Evolutionary conservation across 495 filamentous ascomycete genomes (phyloP), one percentile per base, ranked within the genome.

Genomic region (Hyaloscypha finlandica): DNA sequence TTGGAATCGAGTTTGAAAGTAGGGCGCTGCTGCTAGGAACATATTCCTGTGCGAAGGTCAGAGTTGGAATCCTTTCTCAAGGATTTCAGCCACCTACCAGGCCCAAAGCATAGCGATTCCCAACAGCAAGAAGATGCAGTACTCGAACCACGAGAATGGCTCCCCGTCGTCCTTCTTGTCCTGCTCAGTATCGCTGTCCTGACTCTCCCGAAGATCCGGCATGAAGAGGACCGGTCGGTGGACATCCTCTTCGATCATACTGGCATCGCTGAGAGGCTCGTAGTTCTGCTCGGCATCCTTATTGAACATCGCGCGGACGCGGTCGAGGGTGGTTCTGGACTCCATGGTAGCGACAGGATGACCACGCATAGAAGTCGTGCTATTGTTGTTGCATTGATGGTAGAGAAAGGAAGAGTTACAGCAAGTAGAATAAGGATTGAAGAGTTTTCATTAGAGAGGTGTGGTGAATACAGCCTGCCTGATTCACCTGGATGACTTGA

Each of bases 81-180:
- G 57, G 37, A 25, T 6, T 9, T 6, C 11, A 4, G n/a, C 19
- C 53, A 75, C 88, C 73, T 88, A 97, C 93, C 93, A 97, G 39
- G 94, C 92, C 94, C 94, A 97, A 65, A 97, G 83, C 96, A 97
- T 97, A 25, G 93, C 89, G 20, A 96, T 81, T 56, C 95, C 95
- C 25, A 97, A 83, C n/a, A 97, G 77, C 63, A 89, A 77, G 76
- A 97, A 99, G 62, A 97, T 85, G 59, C 75, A 78, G 80, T 99
- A 99, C 74, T 94, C 89, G 54, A 92, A 75, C 84, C 87, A 89
- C 59, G 89, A 92, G 77, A 92, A 91, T n/a, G 80, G 81, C 65
- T 71, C 68, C 29, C 76, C 77, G 52, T 71, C 69, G n/a, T 77
- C 73, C 63, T 14, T 20, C 8, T 73, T 20, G 4, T n/a, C 19